Evolutionary conservation across 495 filamentous ascomycete genomes (phyloP).

Genomic region (Podospora comata): DNA sequence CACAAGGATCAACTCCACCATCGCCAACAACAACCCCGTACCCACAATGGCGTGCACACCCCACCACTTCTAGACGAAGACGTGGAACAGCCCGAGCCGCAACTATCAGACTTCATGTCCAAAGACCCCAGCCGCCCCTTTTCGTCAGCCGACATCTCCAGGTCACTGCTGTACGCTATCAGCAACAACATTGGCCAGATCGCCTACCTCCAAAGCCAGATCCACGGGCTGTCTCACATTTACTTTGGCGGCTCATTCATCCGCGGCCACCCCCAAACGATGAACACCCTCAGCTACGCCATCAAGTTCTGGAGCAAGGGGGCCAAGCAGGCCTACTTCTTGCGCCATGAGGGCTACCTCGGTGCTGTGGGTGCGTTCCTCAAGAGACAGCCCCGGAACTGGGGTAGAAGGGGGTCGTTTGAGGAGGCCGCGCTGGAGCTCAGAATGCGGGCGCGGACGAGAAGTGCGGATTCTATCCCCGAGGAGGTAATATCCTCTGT

Average conservation of each 20-base stretch:
- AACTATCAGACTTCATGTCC: neutral
- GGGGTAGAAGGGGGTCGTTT: constrained; percentile 79
- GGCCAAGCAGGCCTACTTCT: constrained; percentile 89
- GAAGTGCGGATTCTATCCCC: neutral
- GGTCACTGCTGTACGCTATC: constrained; percentile 72
- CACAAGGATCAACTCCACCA: constrained; percentile 46
- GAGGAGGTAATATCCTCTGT: neutral
- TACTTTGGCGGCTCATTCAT: constrained; percentile 99
- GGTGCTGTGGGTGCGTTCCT: constrained; percentile 96
- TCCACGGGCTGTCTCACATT: constrained; percentile 84
- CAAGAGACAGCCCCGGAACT: constrained; percentile 83
- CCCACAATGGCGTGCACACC: neutral
- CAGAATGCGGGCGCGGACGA: constrained; percentile 14
- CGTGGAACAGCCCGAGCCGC: neutral
- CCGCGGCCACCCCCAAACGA: constrained; percentile 91
- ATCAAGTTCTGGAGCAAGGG: constrained; percentile 97
- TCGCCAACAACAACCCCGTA: constrained; percentile 12
- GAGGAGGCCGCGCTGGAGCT: constrained; percentile 36
- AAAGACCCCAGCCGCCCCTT: constrained; percentile 36
- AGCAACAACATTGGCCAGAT: constrained; percentile 99
- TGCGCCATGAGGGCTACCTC: constrained; percentile 93
- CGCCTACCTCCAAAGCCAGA: constrained; percentile 89
- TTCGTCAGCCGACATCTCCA: constrained; percentile 49
- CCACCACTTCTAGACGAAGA: neutral
- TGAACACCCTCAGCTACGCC: constrained; percentile 92